A percentile compares a stretch with the other conserved stretches of the same genome.
phyloP scores from a whole-genome alignment of 768 basidiomycete species.

The Boletus fagicola region DNA sequence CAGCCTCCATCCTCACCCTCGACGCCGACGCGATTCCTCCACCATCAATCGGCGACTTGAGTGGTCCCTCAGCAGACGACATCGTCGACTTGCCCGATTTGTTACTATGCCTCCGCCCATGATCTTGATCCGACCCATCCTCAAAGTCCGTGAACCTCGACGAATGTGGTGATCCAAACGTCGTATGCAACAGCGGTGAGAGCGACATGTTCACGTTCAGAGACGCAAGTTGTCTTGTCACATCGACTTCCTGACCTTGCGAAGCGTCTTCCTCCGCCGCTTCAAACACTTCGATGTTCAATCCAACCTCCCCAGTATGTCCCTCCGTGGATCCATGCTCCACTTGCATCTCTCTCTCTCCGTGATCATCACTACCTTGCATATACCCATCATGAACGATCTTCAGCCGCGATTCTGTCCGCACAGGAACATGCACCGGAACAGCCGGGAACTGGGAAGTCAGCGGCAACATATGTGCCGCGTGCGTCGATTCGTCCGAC shows the following conservation, averaged over 20 bases:
- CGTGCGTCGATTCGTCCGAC: constrained; percentile 27
- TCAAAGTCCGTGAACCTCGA: constrained; percentile 31
- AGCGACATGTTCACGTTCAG: constrained; percentile 11
- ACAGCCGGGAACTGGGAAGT: constrained; percentile 34
- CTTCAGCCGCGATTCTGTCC: constrained; percentile 32
- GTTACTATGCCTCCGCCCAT: constrained; percentile 17
- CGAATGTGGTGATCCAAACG: constrained; percentile 41
- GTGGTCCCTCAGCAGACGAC: constrained; percentile 16
- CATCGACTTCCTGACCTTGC: constrained; percentile 10
- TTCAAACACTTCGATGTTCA: constrained; percentile 18
- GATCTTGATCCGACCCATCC: constrained; percentile 27
- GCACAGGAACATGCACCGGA: constrained; percentile 29
- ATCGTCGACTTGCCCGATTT: constrained; percentile 15
- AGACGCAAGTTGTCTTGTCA: not conserved
- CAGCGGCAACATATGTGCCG: constrained; percentile 19
- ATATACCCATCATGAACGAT: constrained; percentile 28
- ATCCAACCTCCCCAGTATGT: not conserved
- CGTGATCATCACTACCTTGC: constrained; percentile 20
- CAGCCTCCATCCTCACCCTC: constrained; percentile 18
- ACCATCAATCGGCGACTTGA: constrained; percentile 13
- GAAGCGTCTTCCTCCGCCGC: constrained; percentile 11
- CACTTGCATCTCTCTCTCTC: constrained; percentile 17
- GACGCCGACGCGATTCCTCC: constrained; percentile 19
- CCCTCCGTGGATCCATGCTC: constrained; percentile 23
- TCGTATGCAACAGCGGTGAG: constrained; percentile 42